These are phyloP conservation scores for Brettanomyces anomalus DNA, from an alignment of 805 yeast genomes.

Conservation along the genomic window DNA sequence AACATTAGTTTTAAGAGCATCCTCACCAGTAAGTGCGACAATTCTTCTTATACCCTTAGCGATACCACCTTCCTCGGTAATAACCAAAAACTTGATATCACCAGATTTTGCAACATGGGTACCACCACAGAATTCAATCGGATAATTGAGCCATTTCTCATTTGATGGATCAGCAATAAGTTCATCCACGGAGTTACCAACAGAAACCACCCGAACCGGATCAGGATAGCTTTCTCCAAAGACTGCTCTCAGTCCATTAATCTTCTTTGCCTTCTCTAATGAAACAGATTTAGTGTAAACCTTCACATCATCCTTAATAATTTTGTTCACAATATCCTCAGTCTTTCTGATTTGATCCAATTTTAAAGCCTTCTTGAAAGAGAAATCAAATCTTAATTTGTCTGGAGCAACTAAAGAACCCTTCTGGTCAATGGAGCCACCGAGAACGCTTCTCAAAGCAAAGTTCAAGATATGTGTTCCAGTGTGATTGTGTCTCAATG, in stretches of 20 bases:
- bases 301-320: slow-evolving; percentile 57
- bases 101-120: slow-evolving; percentile 91
- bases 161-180: slow-evolving; percentile 63
- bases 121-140: slow-evolving; percentile 98
- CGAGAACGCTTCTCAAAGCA: slow-evolving; percentile 79
- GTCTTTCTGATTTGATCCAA: slow-evolving; percentile 63
- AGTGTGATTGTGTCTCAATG: slow-evolving; percentile 95
- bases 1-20: slow-evolving; percentile 85
- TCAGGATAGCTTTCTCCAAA: slow-evolving; percentile 99
- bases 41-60: slow-evolving; percentile 98
- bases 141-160: slow-evolving; percentile 65
- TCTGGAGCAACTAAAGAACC: slow-evolving; percentile 96
- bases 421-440: slow-evolving; percentile 85
- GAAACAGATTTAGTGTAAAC: slow-evolving; percentile 84
- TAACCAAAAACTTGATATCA: slow-evolving; percentile 84
- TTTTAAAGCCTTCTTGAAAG: slow-evolving; percentile 79
- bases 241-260: slow-evolving; percentile 89
- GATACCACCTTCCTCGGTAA: slow-evolving; percentile 92
- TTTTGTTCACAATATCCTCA: slow-evolving; percentile 64
- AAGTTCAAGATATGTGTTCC: slow-evolving; percentile 93
- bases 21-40: slow-evolving; percentile 91
- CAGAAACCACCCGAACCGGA: slow-evolving; percentile 95
- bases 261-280: slow-evolving; percentile 60
- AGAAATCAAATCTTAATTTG: slow-evolving; percentile 91
- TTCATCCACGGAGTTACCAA: slow-evolving; percentile 85